phyloP scores from a whole-genome alignment of 2,329 filamentous ascomycete species.

The Hymenoscyphus occultus region DNA sequence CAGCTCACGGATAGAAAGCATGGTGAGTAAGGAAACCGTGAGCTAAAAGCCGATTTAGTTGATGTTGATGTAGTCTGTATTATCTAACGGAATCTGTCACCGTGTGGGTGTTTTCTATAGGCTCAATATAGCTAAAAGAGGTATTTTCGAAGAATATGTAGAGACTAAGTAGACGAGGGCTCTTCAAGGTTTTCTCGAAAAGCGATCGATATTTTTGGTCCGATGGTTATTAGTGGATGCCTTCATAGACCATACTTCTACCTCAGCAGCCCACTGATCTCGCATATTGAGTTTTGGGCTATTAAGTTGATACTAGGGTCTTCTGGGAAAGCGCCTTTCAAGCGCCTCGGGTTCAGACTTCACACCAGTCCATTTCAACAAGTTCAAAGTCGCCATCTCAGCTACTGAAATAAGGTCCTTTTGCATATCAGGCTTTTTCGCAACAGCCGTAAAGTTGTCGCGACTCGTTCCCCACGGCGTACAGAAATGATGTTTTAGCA shows the following conservation, averaged over 20 bases:
- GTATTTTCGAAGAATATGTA: background rate
- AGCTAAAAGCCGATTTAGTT: background rate
- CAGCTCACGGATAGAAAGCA: background rate
- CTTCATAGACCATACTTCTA: background rate
- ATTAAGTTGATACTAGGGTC: too few relatives aligned
- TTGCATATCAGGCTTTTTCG: too few relatives aligned
- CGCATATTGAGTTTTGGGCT: background rate
- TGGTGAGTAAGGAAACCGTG: background rate
- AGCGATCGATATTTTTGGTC: background rate
- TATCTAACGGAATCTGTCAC: background rate
- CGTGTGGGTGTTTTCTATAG: background rate
- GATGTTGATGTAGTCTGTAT: background rate
- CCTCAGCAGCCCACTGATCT: background rate
- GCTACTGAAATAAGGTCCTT: too few relatives aligned
- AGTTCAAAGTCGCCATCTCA: too few relatives aligned
- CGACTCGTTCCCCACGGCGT: too few relatives aligned
- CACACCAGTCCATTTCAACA: too few relatives aligned
- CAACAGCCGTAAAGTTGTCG: too few relatives aligned
- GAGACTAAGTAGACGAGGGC: background rate
- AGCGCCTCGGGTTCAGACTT: background rate
- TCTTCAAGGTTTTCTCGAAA: background rate
- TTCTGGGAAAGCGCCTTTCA: background rate
- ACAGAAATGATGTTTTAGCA: too few relatives aligned
- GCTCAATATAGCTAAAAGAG: background rate
- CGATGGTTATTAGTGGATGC: background rate